Evolutionary conservation across 1,284 basidiomycete species (phyloP), one percentile per base, ranked within the genome.

Genomic region (Ceratobasidium sp.): DNA sequence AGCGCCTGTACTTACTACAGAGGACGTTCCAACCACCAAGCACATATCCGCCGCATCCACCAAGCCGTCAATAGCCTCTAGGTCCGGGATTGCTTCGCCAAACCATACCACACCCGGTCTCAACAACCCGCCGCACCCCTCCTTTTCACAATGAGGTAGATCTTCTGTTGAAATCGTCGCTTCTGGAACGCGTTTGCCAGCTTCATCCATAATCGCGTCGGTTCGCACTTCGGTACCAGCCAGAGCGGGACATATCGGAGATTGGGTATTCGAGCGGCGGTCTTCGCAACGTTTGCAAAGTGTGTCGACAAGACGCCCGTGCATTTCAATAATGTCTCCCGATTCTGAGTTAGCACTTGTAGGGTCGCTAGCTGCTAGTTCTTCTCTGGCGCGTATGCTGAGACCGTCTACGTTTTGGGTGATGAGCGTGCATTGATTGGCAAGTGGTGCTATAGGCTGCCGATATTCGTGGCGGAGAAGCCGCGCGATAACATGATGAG

Each of bases 341-440:
- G 57, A 79, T 44, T 67, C n/a, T 55, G 76, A 62, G 73, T 8
- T 85, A 14, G 18, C 7, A 3, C 20, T 27, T n/a, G 52, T 3
- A 8, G 65, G 65, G 16, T 66, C 12, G 16, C 3, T 30, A 16
- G 33, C 41, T 30, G 44, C 27, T 33, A 66, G 44, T 20, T 50
- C 46, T 50, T 74, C 38, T 38, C 54, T 79, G 1, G 87, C 87
- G 38, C 84, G 81, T n/a, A 77, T 77, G 79, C 88, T 89, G 14
- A 92, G 86, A 3, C 89, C 89, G 80, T 93, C 91, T 38, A 93
- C 89, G 81, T 93, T 92, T 82, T 92, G 91, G 14, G 91, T 92
- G 76, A 92, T 87, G 46, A 91, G 67, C 16, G 81, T 82, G 10
- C 78, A 70, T 1, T 44, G 38, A 18, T 88, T 87, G 1, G 86